Evolutionary conservation across 768 basidiomycete genomes (phyloP).

Genomic region (Leucocoprinus birnbaumii): DNA sequence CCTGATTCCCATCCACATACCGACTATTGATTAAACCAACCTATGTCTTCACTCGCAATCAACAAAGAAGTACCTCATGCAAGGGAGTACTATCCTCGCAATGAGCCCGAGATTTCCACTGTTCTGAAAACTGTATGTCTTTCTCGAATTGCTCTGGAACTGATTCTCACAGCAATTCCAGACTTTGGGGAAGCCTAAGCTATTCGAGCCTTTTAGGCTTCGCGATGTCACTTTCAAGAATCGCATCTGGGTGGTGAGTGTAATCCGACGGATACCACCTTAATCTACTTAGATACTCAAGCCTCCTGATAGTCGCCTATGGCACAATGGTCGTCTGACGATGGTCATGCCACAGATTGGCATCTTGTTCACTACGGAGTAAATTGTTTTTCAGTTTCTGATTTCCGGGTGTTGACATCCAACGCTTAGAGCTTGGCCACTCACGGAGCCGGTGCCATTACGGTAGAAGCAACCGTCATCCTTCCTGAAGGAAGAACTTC

Average conservation of each 20-base stretch:
- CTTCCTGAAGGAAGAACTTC: slow-evolving; percentile 76
- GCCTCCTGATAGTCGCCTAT: slow-evolving; percentile 56
- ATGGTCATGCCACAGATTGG: slow-evolving; percentile 80
- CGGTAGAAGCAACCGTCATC: slow-evolving; percentile 72
- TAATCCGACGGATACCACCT: too few relatives aligned
- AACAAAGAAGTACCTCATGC: slow-evolving; percentile 49
- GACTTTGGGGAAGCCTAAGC: slow-evolving; percentile 43
- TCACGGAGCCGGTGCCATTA: slow-evolving; percentile 67
- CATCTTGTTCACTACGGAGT: slow-evolving; percentile 81
- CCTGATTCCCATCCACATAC: too few relatives aligned
- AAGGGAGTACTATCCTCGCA: slow-evolving; percentile 56
- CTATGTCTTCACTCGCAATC: slow-evolving; percentile 13
- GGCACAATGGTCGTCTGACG: slow-evolving; percentile 77
- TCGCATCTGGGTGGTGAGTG: slow-evolving; percentile 61
- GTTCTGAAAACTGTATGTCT: slow-evolving; percentile 14
- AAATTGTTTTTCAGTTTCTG: slow-evolving; percentile 22
- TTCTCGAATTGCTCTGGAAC: not conserved
- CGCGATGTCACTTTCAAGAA: slow-evolving; percentile 68
- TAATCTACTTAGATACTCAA: too few relatives aligned
- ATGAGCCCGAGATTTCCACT: slow-evolving; percentile 53
- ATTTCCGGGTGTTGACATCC: not conserved
- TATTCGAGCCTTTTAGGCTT: slow-evolving; percentile 71
- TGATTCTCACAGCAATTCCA: too few relatives aligned
- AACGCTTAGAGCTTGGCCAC: slow-evolving; percentile 53
- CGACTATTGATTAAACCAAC: too few relatives aligned